Evolutionary conservation across 768 basidiomycete genomes (phyloP), one percentile per base, ranked within the genome.

Genomic region (Lanmaoa rubissima): DNA sequence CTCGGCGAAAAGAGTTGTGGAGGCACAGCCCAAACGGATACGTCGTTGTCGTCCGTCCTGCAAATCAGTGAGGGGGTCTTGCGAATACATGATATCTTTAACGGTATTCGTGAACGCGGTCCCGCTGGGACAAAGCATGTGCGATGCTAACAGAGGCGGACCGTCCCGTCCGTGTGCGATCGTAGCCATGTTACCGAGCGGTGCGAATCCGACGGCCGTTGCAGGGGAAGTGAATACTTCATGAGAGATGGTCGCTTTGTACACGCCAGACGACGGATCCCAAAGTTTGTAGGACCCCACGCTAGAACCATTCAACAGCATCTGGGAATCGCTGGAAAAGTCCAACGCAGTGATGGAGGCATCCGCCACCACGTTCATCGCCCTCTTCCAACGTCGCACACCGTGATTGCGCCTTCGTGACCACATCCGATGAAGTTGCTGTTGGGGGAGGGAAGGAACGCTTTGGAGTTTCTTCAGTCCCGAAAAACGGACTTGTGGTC

Each of bases 281-380:
- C 64, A 65, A 6, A 63, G 36, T n/a, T 4, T 54, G 61, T 2
- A 66, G 12, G 2, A 56, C 47, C 9, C 55, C 8, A 55, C 16
- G 5, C 41, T 8, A 10, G 61, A 61, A 16, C 53, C 59, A 16
- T 62, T 59, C 50, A 54, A 47, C 11, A 66, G 34, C 32, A 41
- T 51, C 47, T 10, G 31, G 2, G 59, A 51, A 42, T 66, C 59
- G 1, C 32, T 31, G 17, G 65, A 61, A 47, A 66, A 66, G 4
- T 38, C 36, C 9, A 67, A 48, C 17, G 51, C 46, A 1, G 52
- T 35, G 46, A 60, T 46, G 26, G 54, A 45, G 28, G 11, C 4
- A 12, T 48, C 47, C 7, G 14, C 26, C n/a, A 36, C 28, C 28
- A 57, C 54, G 10, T 24, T 11, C 43, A 59, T 24, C 26, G 17